Evolutionary conservation across 495 filamentous ascomycete genomes (phyloP).

Genomic region (Talaromyces trachyspermus): DNA sequence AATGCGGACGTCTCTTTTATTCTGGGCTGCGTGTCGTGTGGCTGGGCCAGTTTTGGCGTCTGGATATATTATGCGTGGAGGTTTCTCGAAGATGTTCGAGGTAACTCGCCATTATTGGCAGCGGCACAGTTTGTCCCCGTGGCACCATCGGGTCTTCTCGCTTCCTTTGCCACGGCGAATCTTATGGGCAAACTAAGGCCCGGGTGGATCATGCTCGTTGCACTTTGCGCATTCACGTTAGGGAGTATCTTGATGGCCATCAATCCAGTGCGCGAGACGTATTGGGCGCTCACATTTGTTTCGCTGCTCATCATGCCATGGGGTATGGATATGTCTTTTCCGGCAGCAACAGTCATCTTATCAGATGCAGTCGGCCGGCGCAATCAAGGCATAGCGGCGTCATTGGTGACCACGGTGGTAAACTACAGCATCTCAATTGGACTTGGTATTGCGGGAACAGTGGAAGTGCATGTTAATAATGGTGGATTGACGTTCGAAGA

Average conservation of each 20-base stretch:
- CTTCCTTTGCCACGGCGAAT: slow-evolving; percentile 41
- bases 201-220: slow-evolving; percentile 41
- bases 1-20: slow-evolving; percentile 45
- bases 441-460: slow-evolving; percentile 54
- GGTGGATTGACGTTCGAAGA: slow-evolving; percentile 25
- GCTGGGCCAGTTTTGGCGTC: slow-evolving; percentile 58
- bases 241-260: slow-evolving; percentile 41
- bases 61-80: slow-evolving; percentile 51
- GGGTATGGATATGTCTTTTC: slow-evolving; percentile 59
- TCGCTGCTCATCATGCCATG: slow-evolving; percentile 47
- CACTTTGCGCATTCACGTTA: slow-evolving; percentile 40
- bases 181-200: slow-evolving; percentile 34
- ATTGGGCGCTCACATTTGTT: slow-evolving; percentile 58
- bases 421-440: slow-evolving; percentile 56
- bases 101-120: slow-evolving; percentile 37
- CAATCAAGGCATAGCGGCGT: slow-evolving; percentile 57
- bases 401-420: slow-evolving; percentile 50
- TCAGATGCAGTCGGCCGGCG: slow-evolving; percentile 48
- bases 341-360: slow-evolving; percentile 51
- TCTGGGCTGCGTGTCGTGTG: slow-evolving; percentile 44
- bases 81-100: slow-evolving; percentile 44
- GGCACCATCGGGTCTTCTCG: slow-evolving; percentile 39
- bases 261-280: slow-evolving; percentile 39
- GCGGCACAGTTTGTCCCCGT: slow-evolving; percentile 39
- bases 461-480: slow-evolving; percentile 43